Conservation (phyloP, 768 basidiomycete species). For the Leccinum broughii region DNA sequence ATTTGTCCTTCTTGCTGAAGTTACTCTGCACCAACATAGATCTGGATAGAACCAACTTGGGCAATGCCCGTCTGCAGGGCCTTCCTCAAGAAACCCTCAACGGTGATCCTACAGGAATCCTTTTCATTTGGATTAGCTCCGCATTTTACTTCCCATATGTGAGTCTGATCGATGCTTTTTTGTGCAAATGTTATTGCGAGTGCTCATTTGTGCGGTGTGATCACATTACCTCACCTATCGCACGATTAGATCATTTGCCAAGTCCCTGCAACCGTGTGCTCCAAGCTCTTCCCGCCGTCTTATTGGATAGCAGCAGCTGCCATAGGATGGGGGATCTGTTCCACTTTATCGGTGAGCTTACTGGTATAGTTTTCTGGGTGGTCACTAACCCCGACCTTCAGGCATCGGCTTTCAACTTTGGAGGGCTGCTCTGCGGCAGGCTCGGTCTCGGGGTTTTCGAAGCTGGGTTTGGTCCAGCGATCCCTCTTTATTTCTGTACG, state of each 20-base stretch:
- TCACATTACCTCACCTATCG: neutral
- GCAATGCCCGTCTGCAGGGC: conserved; percentile 79
- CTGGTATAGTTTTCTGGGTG: neutral
- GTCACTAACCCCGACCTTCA: conserved; percentile 24
- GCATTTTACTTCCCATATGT: conserved; percentile 81
- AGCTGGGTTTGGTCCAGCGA: conserved; percentile 74
- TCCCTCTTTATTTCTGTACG: conserved; percentile 78
- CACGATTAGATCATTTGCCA: conserved; percentile 60
- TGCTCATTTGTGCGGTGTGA: neutral
- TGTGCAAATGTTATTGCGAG: neutral
- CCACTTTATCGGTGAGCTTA: conserved; percentile 61
- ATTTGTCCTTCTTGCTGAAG: conserved; percentile 2
- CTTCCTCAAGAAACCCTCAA: conserved; percentile 62
- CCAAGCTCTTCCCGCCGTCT: conserved; percentile 69
- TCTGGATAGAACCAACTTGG: conserved; percentile 75
- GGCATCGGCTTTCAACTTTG: conserved; percentile 62
- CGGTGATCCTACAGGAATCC: conserved; percentile 63
- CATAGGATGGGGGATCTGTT: conserved; percentile 75
- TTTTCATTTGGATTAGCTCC: conserved; percentile 76
- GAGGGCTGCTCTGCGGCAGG: conserved; percentile 56
- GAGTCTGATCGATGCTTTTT: conserved; percentile 19
- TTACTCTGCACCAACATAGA: conserved; percentile 24
- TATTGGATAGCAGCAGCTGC: conserved; percentile 66
- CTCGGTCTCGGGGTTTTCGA: conserved; percentile 75
- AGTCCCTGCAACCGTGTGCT: conserved; percentile 63